phyloP scores from a whole-genome alignment of 257 asterid genomes.

The Leonotis leonurus region DNA sequence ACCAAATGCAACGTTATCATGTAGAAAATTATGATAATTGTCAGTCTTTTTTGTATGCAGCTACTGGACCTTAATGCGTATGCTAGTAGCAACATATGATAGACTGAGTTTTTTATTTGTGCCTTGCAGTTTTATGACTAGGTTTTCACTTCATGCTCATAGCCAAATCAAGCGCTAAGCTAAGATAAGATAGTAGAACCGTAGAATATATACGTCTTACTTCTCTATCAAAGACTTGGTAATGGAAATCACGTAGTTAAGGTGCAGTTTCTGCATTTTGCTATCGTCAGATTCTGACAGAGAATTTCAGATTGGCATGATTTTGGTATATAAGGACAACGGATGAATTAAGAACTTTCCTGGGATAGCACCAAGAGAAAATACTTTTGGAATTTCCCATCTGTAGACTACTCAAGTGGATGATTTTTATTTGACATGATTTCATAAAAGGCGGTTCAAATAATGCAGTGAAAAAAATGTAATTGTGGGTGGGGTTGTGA shows the following conservation, averaged over 20 bases:
- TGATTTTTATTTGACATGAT: background rate
- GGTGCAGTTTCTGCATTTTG: background rate
- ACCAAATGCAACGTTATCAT: background rate
- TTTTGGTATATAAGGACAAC: background rate
- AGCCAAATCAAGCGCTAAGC: no score
- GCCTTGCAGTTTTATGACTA: background rate
- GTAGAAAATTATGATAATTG: background rate
- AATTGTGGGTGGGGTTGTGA: background rate
- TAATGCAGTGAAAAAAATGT: background rate
- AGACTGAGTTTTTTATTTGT: background rate
- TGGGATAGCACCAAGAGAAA: background rate
- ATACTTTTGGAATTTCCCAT: background rate
- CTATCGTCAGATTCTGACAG: background rate
- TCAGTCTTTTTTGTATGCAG: background rate
- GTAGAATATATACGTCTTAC: no score
- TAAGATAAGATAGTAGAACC: no score
- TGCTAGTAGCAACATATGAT: background rate
- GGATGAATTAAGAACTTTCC: background rate
- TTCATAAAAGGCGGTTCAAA: background rate
- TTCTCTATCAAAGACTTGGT: background rate
- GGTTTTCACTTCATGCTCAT: background rate
- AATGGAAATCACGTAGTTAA: background rate
- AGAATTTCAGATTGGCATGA: background rate
- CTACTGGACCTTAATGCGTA: no score
- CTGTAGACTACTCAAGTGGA: background rate